These are phyloP conservation scores for Aureobasidium melanogenum DNA, from an alignment of 2,329 filamentous ascomycete genomes.

Conservation along the genomic window DNA sequence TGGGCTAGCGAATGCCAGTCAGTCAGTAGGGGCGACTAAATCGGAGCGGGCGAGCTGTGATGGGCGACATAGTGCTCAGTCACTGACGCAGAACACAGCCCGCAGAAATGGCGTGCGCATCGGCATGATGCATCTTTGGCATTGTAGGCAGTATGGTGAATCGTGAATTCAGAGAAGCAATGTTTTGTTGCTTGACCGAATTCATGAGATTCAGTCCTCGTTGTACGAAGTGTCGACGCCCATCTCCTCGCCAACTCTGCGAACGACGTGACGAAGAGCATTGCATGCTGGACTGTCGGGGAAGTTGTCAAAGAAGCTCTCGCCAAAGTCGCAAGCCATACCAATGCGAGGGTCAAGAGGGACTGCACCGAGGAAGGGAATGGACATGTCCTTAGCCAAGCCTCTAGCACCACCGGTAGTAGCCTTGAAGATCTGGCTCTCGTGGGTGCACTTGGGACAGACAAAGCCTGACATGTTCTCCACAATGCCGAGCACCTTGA, in stretches of 20 bases:
- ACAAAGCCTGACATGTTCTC: constrained; percentile 99
- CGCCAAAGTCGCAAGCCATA: constrained; percentile 93
- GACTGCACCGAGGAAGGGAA: constrained; percentile 83
- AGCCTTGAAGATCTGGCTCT: constrained; percentile 76
- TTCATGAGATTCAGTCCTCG: not conserved
- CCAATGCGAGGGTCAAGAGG: constrained; percentile 89
- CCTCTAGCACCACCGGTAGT: constrained; percentile 79
- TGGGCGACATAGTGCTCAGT: not conserved
- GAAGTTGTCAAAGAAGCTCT: constrained; percentile 92
- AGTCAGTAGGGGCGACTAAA: no score
- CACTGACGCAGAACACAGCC: not conserved
- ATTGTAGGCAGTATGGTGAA: not conserved
- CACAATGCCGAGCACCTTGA: constrained; percentile 77
- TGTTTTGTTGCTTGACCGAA: not conserved
- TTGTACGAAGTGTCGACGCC: constrained; percentile 17
- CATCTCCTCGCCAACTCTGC: constrained; percentile 44
- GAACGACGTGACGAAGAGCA: constrained; percentile 74
- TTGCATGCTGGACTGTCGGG: constrained; percentile 85
- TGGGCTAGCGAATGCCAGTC: not conserved
- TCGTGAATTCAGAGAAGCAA: not conserved
- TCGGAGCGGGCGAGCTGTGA: not conserved
- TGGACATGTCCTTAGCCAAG: constrained; percentile 74
- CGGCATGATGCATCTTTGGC: no score
- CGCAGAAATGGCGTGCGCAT: not conserved
- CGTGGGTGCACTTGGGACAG: constrained; percentile 79